Percentiles rank a stretch among this genome's conserved stretches.
phyloP scores from a whole-genome alignment of 371 early-diverging fungal species.

The Mortierella sp. region DNA sequence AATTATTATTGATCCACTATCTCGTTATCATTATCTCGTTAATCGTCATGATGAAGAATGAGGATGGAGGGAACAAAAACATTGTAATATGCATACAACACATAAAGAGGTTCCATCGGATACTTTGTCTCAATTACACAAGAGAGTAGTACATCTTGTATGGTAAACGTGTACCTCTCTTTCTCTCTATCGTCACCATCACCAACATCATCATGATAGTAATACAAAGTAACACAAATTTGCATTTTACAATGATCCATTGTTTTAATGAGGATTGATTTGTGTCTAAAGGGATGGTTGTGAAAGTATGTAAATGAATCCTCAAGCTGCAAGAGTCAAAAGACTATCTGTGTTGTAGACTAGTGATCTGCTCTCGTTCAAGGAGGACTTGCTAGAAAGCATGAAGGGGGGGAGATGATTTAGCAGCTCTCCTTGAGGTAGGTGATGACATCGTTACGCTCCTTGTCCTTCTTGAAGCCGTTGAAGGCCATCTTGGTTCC shows the following conservation, averaged over 20 bases:
- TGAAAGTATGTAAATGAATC: neutral
- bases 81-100: too few relatives aligned
- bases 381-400: neutral
- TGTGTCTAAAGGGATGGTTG: neutral
- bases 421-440: slow-evolving; percentile 82
- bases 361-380: neutral
- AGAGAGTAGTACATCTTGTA: too few relatives aligned
- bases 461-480: slow-evolving; percentile 96
- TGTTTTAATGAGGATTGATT: neutral
- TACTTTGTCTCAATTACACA: too few relatives aligned
- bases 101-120: too few relatives aligned
- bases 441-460: slow-evolving; percentile 90
- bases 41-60: too few relatives aligned
- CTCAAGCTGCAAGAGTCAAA: neutral
- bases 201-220: neutral
- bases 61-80: too few relatives aligned
- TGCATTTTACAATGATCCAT: neutral
- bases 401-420: neutral
- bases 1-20: too few relatives aligned
- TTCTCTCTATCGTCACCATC: neutral
- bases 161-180: too few relatives aligned
- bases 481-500: slow-evolving; percentile 99
- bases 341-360: too few relatives aligned
- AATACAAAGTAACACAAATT: neutral
- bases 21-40: too few relatives aligned